Conservation (phyloP, 2,329 filamentous ascomycete species). For the Chalaropsis ovoidea region DNA sequence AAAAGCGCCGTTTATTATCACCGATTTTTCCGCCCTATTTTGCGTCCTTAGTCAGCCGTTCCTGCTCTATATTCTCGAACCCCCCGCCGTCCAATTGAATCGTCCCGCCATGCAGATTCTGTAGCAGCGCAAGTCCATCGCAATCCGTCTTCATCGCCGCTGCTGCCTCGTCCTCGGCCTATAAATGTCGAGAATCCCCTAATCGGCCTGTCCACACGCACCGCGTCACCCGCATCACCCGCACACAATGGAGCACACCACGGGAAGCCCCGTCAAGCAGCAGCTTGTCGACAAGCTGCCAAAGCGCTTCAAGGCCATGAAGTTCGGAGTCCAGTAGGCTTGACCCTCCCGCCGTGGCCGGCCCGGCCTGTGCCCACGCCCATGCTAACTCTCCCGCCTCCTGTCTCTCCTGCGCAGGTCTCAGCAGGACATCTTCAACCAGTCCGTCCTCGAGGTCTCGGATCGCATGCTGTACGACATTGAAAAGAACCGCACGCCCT, state of each 20-base stretch:
- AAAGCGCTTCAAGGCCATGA: constrained; percentile 84
- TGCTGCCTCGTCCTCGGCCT: not conserved
- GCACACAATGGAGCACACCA: constrained; percentile 27
- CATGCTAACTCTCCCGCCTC: not conserved
- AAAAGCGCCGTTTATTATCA: not conserved
- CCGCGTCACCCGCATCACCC: not conserved
- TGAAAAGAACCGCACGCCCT: constrained; percentile 63
- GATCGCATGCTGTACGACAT: constrained; percentile 89
- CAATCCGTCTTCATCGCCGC: not conserved
- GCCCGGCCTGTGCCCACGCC: not conserved
- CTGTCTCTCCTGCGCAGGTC: constrained; percentile 44
- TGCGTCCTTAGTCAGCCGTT: no score
- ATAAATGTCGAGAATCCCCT: not conserved
- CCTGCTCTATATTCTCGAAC: not conserved
- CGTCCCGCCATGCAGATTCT: constrained; percentile 22
- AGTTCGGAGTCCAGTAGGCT: constrained; percentile 83
- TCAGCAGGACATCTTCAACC: constrained; percentile 87
- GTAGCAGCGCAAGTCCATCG: constrained; percentile 23
- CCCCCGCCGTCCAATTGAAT: not conserved
- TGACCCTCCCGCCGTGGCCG: not conserved
- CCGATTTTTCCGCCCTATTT: not conserved
- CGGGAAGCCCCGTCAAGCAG: constrained; percentile 53
- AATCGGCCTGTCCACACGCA: not conserved
- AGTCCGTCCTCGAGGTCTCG: constrained; percentile 90
- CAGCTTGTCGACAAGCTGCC: constrained; percentile 82